Conservation (phyloP, 441 rosid genomes). For the Jatropha multifida region DNA sequence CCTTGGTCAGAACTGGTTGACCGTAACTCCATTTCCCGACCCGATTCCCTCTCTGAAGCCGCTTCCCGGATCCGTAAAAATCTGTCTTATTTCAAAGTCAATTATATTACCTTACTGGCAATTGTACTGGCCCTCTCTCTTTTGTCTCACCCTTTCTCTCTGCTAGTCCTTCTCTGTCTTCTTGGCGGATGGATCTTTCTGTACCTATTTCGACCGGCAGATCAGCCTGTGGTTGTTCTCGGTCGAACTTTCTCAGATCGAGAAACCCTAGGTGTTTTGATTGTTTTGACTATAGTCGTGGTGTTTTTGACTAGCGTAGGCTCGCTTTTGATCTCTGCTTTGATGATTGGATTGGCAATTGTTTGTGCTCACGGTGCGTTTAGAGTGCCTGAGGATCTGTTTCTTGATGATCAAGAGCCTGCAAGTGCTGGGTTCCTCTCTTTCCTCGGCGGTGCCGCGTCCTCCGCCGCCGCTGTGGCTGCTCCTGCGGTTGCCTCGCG, state of each 20-base stretch:
- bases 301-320: constrained; percentile 76
- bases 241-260: constrained; percentile 69
- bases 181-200: constrained; percentile 61
- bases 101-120: constrained; percentile 54
- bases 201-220: constrained; percentile 65
- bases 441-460: constrained; percentile 57
- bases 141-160: constrained; percentile 59
- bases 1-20: constrained; percentile 69
- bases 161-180: constrained; percentile 54
- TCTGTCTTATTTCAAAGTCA: constrained; percentile 60
- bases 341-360: constrained; percentile 59
- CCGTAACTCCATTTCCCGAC: constrained; percentile 51
- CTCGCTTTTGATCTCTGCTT: constrained; percentile 57
- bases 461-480: constrained; percentile 52
- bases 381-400: constrained; percentile 71
- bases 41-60: constrained; percentile 61
- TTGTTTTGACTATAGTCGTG: constrained; percentile 52
- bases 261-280: constrained; percentile 57
- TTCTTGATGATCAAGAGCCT: constrained; percentile 69
- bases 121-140: constrained; percentile 63
- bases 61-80: constrained; percentile 68
- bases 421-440: constrained; percentile 53
- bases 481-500: constrained; percentile 52
- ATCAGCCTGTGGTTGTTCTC: constrained; percentile 52
- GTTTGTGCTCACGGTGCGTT: constrained; percentile 73